Evolutionary conservation across 75 land plant genomes (phyloP).

Genomic region (Pinus albicaulis): DNA sequence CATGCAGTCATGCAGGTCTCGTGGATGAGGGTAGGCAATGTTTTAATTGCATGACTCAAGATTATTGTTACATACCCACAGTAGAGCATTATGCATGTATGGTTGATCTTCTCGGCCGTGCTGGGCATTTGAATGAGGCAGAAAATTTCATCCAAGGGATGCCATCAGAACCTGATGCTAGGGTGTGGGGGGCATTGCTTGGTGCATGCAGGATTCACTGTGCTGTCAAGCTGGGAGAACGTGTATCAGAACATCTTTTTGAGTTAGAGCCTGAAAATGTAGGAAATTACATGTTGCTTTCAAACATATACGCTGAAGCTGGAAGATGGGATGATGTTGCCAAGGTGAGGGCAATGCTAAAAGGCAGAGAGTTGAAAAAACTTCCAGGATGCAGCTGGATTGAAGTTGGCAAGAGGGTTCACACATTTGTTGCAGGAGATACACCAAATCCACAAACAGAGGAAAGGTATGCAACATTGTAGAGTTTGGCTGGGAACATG

Average conservation of each 20-base stretch:
- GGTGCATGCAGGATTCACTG: background rate
- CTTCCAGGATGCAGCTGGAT: slow-evolving; percentile 2
- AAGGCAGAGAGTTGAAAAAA: background rate
- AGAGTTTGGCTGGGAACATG: background rate
- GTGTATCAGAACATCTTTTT: background rate
- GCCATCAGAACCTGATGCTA: slow-evolving; percentile 40
- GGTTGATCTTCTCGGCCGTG: slow-evolving; percentile 52
- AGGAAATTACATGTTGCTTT: background rate
- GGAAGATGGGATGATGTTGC: background rate
- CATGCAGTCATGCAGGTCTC: slow-evolving; percentile 49
- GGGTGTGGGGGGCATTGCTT: slow-evolving; percentile 60
- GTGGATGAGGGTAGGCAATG: slow-evolving; percentile 40
- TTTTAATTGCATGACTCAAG: slow-evolving; percentile 34
- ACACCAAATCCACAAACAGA: background rate
- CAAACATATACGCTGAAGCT: background rate
- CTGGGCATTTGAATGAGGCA: slow-evolving; percentile 44
- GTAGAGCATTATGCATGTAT: slow-evolving; percentile 50
- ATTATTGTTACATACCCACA: slow-evolving; percentile 22
- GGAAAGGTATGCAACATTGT: background rate
- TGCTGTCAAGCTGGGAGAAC: background rate
- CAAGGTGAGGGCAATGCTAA: background rate
- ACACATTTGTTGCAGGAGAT: background rate
- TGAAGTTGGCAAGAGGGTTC: background rate
- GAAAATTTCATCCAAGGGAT: slow-evolving; percentile 22
- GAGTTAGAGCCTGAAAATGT: background rate